A percentile compares a stretch with the other conserved stretches of the same genome.
Evolutionary conservation across 371 early-diverging fungal genomes (phyloP).

Genomic region (Furculomyces boomerangus): DNA sequence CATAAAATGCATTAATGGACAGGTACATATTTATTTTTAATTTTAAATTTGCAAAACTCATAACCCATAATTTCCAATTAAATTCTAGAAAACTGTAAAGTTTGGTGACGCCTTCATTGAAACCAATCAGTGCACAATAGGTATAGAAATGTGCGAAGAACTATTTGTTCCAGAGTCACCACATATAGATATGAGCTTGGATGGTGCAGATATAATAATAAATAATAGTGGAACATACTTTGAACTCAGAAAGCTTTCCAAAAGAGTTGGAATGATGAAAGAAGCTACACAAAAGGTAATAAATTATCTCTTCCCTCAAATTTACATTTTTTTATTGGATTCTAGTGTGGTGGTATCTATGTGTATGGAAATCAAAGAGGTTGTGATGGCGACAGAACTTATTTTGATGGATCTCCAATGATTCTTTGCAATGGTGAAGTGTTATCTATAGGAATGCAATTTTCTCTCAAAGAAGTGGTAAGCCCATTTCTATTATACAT

Average conservation of each 20-base stretch:
- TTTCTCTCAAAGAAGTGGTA: constrained; percentile 71
- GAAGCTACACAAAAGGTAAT: constrained; percentile 63
- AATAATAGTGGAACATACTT: constrained; percentile 88
- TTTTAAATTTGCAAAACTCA: constrained; percentile 12
- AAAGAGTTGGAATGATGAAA: constrained; percentile 68
- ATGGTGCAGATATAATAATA: constrained; percentile 90
- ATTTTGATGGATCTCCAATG: constrained; percentile 91
- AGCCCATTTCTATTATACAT: background rate
- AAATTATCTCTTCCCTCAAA: constrained; percentile 14
- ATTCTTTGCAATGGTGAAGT: constrained; percentile 79
- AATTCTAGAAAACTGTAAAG: constrained; percentile 26
- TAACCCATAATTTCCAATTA: background rate
- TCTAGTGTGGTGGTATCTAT: constrained; percentile 75
- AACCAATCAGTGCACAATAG: constrained; percentile 64
- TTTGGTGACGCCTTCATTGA: constrained; percentile 77
- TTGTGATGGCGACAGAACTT: constrained; percentile 95
- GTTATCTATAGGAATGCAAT: constrained; percentile 83
- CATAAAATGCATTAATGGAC: constrained; percentile 55
- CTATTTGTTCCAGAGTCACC: constrained; percentile 86
- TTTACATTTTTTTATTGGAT: constrained; percentile 1
- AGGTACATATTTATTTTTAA: constrained; percentile 30
- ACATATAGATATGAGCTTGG: constrained; percentile 77
- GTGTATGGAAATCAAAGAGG: constrained; percentile 93
- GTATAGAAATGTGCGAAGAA: constrained; percentile 94
- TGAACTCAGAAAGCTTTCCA: constrained; percentile 71